Evolutionary conservation across 768 basidiomycete species (phyloP), one percentile per base, ranked within the genome.

Genomic region (Mrakia gelida): DNA sequence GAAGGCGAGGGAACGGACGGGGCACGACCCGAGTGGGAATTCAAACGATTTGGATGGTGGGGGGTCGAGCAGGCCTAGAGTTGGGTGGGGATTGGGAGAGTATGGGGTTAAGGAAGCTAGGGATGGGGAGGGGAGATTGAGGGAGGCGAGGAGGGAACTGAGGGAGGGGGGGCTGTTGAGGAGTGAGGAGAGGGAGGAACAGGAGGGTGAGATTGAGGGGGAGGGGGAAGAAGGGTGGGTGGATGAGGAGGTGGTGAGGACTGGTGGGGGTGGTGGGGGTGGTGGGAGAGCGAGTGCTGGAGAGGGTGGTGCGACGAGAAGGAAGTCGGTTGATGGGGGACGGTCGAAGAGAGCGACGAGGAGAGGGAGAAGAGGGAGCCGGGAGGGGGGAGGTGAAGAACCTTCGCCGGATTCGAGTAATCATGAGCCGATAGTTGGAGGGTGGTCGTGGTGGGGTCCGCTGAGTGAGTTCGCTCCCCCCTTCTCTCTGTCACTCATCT

Each of bases 41-140:
- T 79, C 34, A 89, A 84, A 80, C 75, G 26, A 32, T 7, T 18
- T 81, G 83, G 74, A 80, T 81, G 49, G 82, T 80, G 78, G 38
- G 8, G 38, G 83, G 83, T 52, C 49, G 49, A 52, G n/a, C n/a
- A n/a, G 49, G 18, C 49, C 49, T 82, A 82, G 4, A 82, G 83
- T 71, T 81, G 86, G 91, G 0, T 93, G 92, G 92, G 91, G 90
- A 0, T 84, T 93, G 71, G 92, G 92, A 3, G 90, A 89, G 78
- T 92, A 90, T 83, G 90, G 88, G 15, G 81, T 89, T n/a, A 82
- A 85, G 68, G 85, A 86, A 80, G 80, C 85, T 63, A 82, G 83
- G 49, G 77, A 85, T 79, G 85, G 86, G 71, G 76, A 85, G 79
- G 81, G 83, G 56, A 72, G 82, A 41, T n/a, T 85, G 72, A 71